phyloP scores from a whole-genome alignment of 2,329 filamentous ascomycete species.

The Colletotrichum orchidophilum region DNA sequence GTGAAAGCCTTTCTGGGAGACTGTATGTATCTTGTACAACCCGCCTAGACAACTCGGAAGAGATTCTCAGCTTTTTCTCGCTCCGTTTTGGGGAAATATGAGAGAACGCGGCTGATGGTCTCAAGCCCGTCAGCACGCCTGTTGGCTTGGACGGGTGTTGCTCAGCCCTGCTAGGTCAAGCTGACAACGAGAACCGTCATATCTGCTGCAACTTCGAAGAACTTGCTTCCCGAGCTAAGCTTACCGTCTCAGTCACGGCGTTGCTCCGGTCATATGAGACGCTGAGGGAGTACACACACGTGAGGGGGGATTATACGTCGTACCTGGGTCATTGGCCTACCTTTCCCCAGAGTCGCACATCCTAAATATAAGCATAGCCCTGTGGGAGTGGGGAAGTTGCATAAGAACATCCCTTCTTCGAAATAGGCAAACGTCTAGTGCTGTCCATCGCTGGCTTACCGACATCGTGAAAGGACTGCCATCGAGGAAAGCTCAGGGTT shows the following conservation, averaged over 20 bases:
- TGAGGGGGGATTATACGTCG: no score
- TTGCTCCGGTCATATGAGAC: neutral
- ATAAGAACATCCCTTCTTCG: neutral
- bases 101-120: neutral
- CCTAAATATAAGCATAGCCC: slow-evolving; percentile 11
- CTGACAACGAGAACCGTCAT: neutral
- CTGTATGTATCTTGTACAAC: neutral
- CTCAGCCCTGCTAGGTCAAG: slow-evolving; percentile 10
- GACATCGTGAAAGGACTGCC: neutral
- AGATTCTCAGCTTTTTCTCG: neutral
- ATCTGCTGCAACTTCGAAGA: neutral
- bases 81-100: neutral
- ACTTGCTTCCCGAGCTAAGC: neutral
- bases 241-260: neutral
- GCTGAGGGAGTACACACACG: neutral
- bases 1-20: neutral
- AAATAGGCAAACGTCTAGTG: neutral
- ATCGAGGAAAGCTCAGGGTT: neutral
- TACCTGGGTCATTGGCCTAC: neutral
- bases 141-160: neutral
- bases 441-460: neutral
- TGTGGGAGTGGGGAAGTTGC: neutral
- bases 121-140: neutral
- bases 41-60: neutral
- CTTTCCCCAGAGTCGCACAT: slow-evolving; percentile 6